Percentiles rank a stretch among this genome's conserved stretches.
Conservation (phyloP, 495 filamentous ascomycete species). For the Podospora appendiculata region DNA sequence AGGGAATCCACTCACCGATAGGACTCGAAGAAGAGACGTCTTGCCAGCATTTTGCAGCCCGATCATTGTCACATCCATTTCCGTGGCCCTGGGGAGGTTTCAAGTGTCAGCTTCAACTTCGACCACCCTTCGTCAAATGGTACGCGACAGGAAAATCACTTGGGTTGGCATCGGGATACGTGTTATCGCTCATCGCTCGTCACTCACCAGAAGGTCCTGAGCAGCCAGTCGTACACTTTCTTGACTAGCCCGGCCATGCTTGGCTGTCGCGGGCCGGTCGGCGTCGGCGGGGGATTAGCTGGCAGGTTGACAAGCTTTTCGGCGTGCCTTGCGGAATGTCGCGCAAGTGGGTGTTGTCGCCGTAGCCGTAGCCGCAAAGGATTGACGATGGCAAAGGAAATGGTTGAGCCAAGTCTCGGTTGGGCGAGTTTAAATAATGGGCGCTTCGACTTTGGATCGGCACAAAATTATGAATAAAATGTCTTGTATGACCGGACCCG, state of each 20-base stretch:
- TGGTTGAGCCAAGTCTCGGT: conserved; percentile 10
- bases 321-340: conserved; percentile 4
- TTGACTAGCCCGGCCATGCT: conserved; percentile 53
- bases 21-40: conserved; percentile 85
- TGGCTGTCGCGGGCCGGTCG: background rate
- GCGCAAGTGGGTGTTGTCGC: conserved; percentile 5
- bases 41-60: conserved; percentile 98
- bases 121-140: background rate
- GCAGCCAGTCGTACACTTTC: conserved; percentile 94
- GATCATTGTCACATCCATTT: conserved; percentile 99
- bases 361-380: background rate
- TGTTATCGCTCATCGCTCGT: background rate
- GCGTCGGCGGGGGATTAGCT: conserved; percentile 2
- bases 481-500: conserved; percentile 34
- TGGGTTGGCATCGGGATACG: too few relatives aligned
- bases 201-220: conserved; percentile 96
- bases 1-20: conserved; percentile 59
- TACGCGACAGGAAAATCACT: background rate
- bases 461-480: conserved; percentile 37
- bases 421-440: conserved; percentile 27
- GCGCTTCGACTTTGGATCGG: conserved; percentile 27
- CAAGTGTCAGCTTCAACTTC: conserved; percentile 7
- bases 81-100: conserved; percentile 67
- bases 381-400: background rate
- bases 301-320: conserved; percentile 11